Conservation (phyloP, 2,329 filamentous ascomycete species). For the Alternaria metachromatica region DNA sequence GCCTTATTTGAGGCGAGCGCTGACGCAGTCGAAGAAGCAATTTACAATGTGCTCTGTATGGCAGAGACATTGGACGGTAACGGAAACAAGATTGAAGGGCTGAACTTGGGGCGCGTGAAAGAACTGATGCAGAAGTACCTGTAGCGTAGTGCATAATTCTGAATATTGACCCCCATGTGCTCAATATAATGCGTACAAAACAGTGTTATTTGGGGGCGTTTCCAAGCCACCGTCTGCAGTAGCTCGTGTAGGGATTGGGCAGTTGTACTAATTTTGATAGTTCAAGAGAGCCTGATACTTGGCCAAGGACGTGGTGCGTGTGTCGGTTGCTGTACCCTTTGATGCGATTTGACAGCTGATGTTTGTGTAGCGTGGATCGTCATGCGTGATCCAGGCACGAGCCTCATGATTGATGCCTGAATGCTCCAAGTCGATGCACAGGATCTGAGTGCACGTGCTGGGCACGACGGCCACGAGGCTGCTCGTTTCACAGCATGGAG, state of each 20-base stretch:
- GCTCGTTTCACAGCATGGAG: not conserved
- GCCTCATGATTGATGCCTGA: not conserved
- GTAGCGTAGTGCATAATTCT: conserved; percentile 6
- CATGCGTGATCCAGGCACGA: not conserved
- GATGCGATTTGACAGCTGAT: not conserved
- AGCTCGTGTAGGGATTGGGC: not conserved
- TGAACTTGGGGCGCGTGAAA: conserved; percentile 45
- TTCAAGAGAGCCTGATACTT: not conserved
- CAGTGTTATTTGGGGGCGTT: not conserved
- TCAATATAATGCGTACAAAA: not conserved
- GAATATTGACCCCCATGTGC: not conserved
- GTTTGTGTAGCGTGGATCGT: not conserved
- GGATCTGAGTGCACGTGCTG: not conserved
- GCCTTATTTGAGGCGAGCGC: conserved; percentile 67
- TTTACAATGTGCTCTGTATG: conserved; percentile 69
- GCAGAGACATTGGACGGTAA: conserved; percentile 66
- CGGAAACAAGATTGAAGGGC: conserved; percentile 51
- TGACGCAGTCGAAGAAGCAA: conserved; percentile 70
- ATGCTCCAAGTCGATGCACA: not conserved
- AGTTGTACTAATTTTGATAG: not conserved
- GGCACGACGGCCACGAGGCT: not conserved
- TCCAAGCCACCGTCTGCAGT: not conserved
- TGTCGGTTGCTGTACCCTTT: not conserved
- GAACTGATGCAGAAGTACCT: conserved; percentile 47
- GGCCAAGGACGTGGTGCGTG: not conserved